A percentile compares a stretch with the other conserved stretches of the same genome.
Evolutionary conservation across 805 yeast genomes (phyloP).

Genomic region (Kodamaea nitidulidarum): DNA sequence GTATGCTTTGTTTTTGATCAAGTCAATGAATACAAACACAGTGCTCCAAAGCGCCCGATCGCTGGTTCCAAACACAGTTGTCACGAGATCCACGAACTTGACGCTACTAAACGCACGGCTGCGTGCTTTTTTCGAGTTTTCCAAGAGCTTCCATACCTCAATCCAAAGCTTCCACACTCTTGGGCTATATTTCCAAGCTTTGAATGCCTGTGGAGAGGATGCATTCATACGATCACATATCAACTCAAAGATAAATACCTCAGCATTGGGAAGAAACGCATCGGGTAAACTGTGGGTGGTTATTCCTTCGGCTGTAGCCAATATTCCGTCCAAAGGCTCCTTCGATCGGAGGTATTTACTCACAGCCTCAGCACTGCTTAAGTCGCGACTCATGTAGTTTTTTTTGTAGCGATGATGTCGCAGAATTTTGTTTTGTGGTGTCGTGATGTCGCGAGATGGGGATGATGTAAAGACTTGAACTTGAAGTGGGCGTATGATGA

Average conservation of each 20-base stretch:
- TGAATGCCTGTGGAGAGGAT: constrained; percentile 29
- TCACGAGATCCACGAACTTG: constrained; percentile 17
- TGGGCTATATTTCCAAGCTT: constrained; percentile 39
- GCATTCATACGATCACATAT: constrained; percentile 60
- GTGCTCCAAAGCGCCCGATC: constrained; percentile 14
- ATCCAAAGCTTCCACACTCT: constrained; percentile 51
- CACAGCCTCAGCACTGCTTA: constrained; percentile 39
- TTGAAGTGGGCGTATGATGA: no score
- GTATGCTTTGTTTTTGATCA: constrained; percentile 22
- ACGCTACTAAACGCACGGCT: constrained; percentile 38
- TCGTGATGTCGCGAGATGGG: no score
- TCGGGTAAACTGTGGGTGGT: constrained; percentile 25
- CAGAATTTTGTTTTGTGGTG: not conserved
- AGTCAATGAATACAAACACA: constrained; percentile 17
- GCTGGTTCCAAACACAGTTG: constrained; percentile 8
- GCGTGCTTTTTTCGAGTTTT: constrained; percentile 24
- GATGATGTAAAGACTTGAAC: no score
- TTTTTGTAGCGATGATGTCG: constrained; percentile 1
- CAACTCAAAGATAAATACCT: constrained; percentile 54
- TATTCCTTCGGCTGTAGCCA: constrained; percentile 26
- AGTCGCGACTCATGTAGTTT: constrained; percentile 1
- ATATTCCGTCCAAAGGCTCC: constrained; percentile 42
- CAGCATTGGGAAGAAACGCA: constrained; percentile 53
- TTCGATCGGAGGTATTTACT: constrained; percentile 59
- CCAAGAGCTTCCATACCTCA: constrained; percentile 32